These are phyloP conservation scores for Paecilomyces sp. DNA, from an alignment of 2,329 filamentous ascomycete species.

Conservation along the genomic window DNA sequence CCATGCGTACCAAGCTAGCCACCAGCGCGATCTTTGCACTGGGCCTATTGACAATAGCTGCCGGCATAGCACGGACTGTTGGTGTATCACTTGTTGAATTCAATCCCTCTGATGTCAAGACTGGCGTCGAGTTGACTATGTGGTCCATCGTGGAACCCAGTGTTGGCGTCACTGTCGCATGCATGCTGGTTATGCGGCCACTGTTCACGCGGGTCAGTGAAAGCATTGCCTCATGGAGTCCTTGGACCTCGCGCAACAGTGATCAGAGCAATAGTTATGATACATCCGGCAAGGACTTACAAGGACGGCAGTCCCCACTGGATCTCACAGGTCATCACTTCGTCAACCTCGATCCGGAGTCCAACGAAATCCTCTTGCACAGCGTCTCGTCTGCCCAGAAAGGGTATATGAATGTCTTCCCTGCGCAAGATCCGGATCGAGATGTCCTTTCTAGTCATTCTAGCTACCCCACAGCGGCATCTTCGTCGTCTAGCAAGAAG, in stretches of 20 bases:
- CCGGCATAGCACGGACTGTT: neutral
- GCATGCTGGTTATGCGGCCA: slow-evolving; percentile 2
- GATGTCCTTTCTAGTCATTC: neutral
- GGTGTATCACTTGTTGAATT: neutral
- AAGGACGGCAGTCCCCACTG: neutral
- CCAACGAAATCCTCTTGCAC: neutral
- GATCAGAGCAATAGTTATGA: neutral
- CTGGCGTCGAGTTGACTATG: neutral
- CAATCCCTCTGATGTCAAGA: neutral
- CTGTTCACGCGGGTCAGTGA: neutral
- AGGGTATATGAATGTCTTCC: neutral
- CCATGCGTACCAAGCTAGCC: neutral
- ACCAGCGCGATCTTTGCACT: neutral
- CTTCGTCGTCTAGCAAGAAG: neutral
- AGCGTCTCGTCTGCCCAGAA: neutral
- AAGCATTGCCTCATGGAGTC: slow-evolving; percentile 1
- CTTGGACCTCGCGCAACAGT: slow-evolving; percentile 1
- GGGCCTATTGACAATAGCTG: neutral
- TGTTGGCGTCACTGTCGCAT: slow-evolving; percentile 1
- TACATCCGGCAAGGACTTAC: neutral
- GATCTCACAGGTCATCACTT: neutral
- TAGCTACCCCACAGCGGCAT: neutral
- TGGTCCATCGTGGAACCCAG: slow-evolving; percentile 1
- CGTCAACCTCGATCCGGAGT: neutral
- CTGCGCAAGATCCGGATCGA: neutral